Evolutionary conservation across 1,284 basidiomycete species (phyloP).

Genomic region (Irpex sp.): DNA sequence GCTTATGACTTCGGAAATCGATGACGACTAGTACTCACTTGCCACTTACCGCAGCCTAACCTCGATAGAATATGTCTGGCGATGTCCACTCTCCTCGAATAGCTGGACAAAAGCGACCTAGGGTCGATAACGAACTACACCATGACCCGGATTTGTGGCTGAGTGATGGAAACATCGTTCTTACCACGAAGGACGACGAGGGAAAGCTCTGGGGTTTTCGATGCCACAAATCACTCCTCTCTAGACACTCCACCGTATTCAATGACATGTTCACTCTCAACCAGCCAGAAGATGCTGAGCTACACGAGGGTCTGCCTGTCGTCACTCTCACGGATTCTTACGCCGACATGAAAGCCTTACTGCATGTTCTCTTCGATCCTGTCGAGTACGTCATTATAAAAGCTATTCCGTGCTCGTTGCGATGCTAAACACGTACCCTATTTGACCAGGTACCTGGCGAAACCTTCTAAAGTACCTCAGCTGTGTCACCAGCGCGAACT

Average conservation of each 20-base stretch:
- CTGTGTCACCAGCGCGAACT: neutral
- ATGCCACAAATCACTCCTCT: conserved; percentile 11
- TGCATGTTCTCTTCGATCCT: neutral
- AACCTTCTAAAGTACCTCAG: too few relatives aligned
- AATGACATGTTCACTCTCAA: conserved; percentile 1
- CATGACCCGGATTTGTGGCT: conserved; percentile 11
- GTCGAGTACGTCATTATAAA: neutral
- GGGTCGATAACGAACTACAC: neutral
- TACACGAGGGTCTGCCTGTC: neutral
- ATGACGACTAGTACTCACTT: too few relatives aligned
- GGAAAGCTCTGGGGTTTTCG: conserved; percentile 1
- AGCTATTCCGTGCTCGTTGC: too few relatives aligned
- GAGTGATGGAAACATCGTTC: conserved; percentile 14
- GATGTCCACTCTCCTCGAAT: neutral
- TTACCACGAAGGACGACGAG: neutral
- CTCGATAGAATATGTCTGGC: neutral
- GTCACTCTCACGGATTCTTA: neutral
- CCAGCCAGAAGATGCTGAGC: neutral
- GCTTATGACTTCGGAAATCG: too few relatives aligned
- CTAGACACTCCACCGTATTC: conserved; percentile 1
- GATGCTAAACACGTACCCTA: too few relatives aligned
- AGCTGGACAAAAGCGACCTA: neutral
- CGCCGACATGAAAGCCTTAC: neutral
- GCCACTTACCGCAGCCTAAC: too few relatives aligned
- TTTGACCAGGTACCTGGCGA: too few relatives aligned